Base-by-base conservation (phyloP, 495 filamentous ascomycete species). In the Hypoxylon fragiforme region DNA sequence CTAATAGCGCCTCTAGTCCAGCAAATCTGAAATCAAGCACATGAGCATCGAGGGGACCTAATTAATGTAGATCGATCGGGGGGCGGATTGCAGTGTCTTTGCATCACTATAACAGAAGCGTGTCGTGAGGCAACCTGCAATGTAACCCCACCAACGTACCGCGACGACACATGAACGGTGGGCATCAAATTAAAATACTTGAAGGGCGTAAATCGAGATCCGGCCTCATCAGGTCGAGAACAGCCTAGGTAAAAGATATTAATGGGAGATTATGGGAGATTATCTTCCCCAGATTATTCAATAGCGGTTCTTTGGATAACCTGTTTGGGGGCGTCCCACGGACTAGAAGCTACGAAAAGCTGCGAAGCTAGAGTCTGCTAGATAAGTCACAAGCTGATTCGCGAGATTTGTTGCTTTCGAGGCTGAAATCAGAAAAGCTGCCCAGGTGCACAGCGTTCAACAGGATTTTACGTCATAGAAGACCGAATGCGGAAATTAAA, bases 111-210 rank as follows among this genome's bases (percentile, higher is more conserved):
- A 39, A 35, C 41, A 30, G 50, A 54, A 46, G 45, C 45, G 54
- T 60, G 57, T 43, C 41, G 57, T 60, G 50, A 60, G 57, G 50
- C 50, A 44, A 55, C 40, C 50, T 60, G 57, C 57, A 51, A 60
- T 60, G 57, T 15, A 54, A 60, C 51, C 50, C 50, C 50, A 54
- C 50, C 54, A 1, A 26, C 36, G 26, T 36, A 34, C 43, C 22
- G 41, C 38, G 31, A 42, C 20, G 32, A 41, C 39, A 21, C 19
- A 16, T 7, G 22, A 31, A 38, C 15, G 41, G 50, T 55, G 50
- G n/a, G n/a, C n/a, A n/a, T n/a, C n/a, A n/a, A n/a, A n/a, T n/a
- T n/a, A n/a, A n/a, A n/a, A n/a, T n/a, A n/a, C n/a, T n/a, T n/a
- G n/a, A n/a, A n/a, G n/a, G n/a, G n/a, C 41, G 15, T 41, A 20